Base-by-base conservation (phyloP, 768 basidiomycete species). In the Lactarius sp. region DNA sequence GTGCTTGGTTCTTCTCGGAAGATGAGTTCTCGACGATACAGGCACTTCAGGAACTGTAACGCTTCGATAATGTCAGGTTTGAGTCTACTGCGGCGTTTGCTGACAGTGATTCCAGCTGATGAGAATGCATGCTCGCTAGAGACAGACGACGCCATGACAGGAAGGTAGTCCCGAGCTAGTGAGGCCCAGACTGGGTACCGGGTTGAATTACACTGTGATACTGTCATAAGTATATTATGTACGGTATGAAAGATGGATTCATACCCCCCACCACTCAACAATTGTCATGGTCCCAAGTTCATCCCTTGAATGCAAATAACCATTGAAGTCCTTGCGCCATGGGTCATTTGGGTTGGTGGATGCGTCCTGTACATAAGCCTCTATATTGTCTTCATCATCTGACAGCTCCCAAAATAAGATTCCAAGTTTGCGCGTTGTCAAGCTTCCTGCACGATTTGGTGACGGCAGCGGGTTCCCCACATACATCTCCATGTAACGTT, bases 81-180 rank as follows among this genome's bases (percentile, higher is more conserved):
- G 10, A 73, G 63, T 37, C 70, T 62, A 34, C 64, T 71, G 14
- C 69, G 66, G 14, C 61, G 68, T 41, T 73, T 72, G 22, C 47
- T 66, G 47, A 78, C 72, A 0, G 77, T 79, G 33, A 79, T 76
- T 6, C 77, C 76, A 12, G 72, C 77, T 4, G 71, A 68, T 0
- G 75, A 79, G 64, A 80, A 80, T 6, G 76, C 77, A 9, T 70
- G 70, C 65, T 79, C 75, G 68, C 74, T 76, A 4, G 77, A 78
- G 9, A 79, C 76, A 1, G 68, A 70, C 13, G 73, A 70, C 9
- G 75, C 74, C 75, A 78, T 77, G 31, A 80, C 73, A 2, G 75
- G 53, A 9, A 79, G 71, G 33, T 75, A 75, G 59, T 79, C 77
- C 8, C 68, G 61, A 9, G 77, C 75, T 2, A 79, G 69, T 0